Evolutionary conservation across 2,329 filamentous ascomycete species (phyloP).

Genomic region (Pseudogymnoascus sp.): DNA sequence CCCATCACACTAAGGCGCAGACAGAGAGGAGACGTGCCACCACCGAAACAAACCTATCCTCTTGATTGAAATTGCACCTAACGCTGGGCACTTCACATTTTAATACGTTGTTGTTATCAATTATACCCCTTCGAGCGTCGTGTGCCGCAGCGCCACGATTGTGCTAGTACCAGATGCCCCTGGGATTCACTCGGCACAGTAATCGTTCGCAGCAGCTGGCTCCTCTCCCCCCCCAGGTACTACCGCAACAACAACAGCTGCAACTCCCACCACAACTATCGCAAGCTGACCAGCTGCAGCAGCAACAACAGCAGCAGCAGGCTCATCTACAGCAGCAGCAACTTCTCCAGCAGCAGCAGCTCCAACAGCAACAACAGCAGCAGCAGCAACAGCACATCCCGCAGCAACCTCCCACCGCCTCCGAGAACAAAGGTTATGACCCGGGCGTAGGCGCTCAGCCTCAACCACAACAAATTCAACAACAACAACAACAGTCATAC

Average conservation of each 20-base stretch:
- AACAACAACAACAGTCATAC: neutral
- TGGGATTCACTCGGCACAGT: constrained; percentile 26
- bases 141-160: constrained; percentile 23
- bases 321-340: constrained; percentile 23
- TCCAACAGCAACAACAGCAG: constrained; percentile 25
- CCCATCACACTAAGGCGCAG: constrained; percentile 14
- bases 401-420: neutral
- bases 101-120: neutral
- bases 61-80: neutral
- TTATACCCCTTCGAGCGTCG: constrained; percentile 15
- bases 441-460: constrained; percentile 20
- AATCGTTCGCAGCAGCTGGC: constrained; percentile 30
- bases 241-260: constrained; percentile 12
- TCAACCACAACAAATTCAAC: constrained; percentile 15
- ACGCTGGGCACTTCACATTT: neutral
- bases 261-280: constrained; percentile 13
- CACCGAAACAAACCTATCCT: neutral
- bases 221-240: constrained; percentile 12
- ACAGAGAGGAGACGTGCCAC: neutral
- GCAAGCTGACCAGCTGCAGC: constrained; percentile 13
- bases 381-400: constrained; percentile 16
- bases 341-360: constrained; percentile 19
- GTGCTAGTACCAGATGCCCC: constrained; percentile 25
- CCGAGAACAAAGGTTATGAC: constrained; percentile 21
- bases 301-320: constrained; percentile 13